phyloP scores from a whole-genome alignment of 306 rosid species.

The Quercus glauca region DNA sequence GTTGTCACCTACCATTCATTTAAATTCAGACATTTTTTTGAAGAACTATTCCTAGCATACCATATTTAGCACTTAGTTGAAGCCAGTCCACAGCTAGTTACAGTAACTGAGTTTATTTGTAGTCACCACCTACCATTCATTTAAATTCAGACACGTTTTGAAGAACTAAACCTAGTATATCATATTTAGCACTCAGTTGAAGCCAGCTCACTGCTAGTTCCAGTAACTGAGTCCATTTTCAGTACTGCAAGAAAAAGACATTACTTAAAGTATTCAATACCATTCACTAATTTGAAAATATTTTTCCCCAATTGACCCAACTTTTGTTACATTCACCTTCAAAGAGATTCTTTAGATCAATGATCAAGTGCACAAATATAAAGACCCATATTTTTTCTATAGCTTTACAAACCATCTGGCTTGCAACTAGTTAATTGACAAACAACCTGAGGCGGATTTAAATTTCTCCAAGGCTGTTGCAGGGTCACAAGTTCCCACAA shows the following conservation, averaged over 20 bases:
- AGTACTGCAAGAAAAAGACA: not conserved
- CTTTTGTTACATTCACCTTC: not conserved
- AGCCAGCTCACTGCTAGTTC: too few relatives aligned
- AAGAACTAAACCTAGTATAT: too few relatives aligned
- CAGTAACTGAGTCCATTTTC: not conserved
- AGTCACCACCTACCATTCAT: too few relatives aligned
- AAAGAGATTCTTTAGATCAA: not conserved
- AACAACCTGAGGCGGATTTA: constrained; percentile 78
- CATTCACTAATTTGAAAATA: not conserved
- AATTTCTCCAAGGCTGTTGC: constrained; percentile 84
- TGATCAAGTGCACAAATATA: constrained; percentile 4
- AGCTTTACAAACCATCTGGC: constrained; percentile 10
- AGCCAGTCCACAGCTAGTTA: too few relatives aligned
- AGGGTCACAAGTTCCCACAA: constrained; percentile 91
- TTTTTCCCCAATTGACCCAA: not conserved
- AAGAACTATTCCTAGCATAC: too few relatives aligned
- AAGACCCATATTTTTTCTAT: not conserved
- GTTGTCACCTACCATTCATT: too few relatives aligned
- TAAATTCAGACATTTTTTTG: too few relatives aligned
- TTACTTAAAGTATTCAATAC: not conserved
- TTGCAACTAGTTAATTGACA: constrained; percentile 11
- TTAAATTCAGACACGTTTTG: too few relatives aligned
- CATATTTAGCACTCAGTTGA: too few relatives aligned
- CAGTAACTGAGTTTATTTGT: too few relatives aligned
- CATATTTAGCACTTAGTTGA: too few relatives aligned